Conservation (phyloP, 768 basidiomycete species). For the Dioszegia hungarica region DNA sequence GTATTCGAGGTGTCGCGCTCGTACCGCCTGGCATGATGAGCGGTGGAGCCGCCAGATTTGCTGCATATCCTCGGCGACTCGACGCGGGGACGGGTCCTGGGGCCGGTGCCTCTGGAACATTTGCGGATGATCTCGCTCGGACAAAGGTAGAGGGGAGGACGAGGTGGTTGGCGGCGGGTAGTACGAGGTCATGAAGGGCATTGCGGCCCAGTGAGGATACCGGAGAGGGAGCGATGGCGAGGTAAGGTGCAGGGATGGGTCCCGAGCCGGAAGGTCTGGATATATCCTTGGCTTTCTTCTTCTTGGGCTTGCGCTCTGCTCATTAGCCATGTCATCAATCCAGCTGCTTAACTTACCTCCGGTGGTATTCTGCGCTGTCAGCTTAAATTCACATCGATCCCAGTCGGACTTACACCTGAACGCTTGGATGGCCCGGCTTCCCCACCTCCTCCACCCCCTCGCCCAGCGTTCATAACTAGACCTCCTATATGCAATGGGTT, state of each 20-base stretch:
- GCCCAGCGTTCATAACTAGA: slow-evolving; percentile 3
- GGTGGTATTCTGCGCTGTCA: not conserved
- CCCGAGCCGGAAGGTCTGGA: slow-evolving; percentile 3
- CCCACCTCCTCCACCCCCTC: slow-evolving; percentile 6
- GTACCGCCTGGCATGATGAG: slow-evolving; percentile 36
- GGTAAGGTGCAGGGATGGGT: slow-evolving; percentile 36
- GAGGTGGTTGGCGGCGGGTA: slow-evolving; percentile 10
- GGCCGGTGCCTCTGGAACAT: slow-evolving; percentile 6
- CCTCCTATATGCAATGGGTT: no score
- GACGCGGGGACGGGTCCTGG: not conserved
- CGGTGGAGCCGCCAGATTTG: slow-evolving; percentile 33
- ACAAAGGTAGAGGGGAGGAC: slow-evolving; percentile 35
- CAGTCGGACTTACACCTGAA: not conserved
- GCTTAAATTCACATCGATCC: not conserved
- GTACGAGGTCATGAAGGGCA: slow-evolving; percentile 15
- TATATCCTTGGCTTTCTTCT: slow-evolving; percentile 16
- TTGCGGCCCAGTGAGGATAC: slow-evolving; percentile 20
- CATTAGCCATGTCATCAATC: not conserved
- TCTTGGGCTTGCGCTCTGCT: slow-evolving; percentile 27
- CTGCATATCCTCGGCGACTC: slow-evolving; percentile 22
- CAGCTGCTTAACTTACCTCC: not conserved
- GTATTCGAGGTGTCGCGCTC: slow-evolving; percentile 22
- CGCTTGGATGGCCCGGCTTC: slow-evolving; percentile 14
- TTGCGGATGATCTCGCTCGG: slow-evolving; percentile 3
- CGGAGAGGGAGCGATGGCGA: slow-evolving; percentile 41